Evolutionary conservation across 768 basidiomycete species (phyloP).

Genomic region (Xerocomus potaroensis): DNA sequence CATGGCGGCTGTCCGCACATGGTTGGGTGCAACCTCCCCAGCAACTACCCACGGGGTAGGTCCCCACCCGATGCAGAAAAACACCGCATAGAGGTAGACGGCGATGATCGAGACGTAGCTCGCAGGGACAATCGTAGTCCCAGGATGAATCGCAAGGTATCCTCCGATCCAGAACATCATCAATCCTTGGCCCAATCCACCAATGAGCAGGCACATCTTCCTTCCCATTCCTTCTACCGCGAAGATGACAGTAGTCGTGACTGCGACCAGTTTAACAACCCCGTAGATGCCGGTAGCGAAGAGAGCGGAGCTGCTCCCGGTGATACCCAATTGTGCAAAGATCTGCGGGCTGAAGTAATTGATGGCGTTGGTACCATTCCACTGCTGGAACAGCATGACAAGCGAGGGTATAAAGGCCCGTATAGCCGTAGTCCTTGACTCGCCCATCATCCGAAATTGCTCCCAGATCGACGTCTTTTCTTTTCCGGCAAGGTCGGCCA

Average conservation of each 20-base stretch:
- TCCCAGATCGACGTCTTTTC: conserved; percentile 29
- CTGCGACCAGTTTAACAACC: conserved; percentile 39
- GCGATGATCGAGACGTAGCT: conserved; percentile 38
- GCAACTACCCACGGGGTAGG: conserved; percentile 31
- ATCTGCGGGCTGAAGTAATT: conserved; percentile 53
- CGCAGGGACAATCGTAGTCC: conserved; percentile 25
- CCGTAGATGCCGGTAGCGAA: conserved; percentile 48
- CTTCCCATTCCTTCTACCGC: conserved; percentile 48
- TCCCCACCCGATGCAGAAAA: conserved; percentile 34
- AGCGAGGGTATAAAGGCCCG: conserved; percentile 43
- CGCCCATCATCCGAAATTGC: conserved; percentile 42
- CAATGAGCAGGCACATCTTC: conserved; percentile 46
- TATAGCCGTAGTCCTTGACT: conserved; percentile 39
- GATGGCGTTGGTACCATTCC: conserved; percentile 53
- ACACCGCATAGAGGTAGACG: conserved; percentile 36
- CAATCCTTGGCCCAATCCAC: conserved; percentile 43
- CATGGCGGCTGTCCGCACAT: conserved; percentile 34
- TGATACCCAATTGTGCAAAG: conserved; percentile 46
- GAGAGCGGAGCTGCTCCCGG: conserved; percentile 38
- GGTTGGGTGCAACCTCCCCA: conserved; percentile 36
- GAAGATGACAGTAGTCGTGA: conserved; percentile 37
- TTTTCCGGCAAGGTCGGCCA: conserved; percentile 44
- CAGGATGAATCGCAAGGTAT: conserved; percentile 31
- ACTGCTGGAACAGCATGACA: conserved; percentile 46
- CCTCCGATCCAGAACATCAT: conserved; percentile 38